These are phyloP conservation scores for Lepidium aucheri DNA, from an alignment of 345 rosid species.

Conservation along the genomic window DNA sequence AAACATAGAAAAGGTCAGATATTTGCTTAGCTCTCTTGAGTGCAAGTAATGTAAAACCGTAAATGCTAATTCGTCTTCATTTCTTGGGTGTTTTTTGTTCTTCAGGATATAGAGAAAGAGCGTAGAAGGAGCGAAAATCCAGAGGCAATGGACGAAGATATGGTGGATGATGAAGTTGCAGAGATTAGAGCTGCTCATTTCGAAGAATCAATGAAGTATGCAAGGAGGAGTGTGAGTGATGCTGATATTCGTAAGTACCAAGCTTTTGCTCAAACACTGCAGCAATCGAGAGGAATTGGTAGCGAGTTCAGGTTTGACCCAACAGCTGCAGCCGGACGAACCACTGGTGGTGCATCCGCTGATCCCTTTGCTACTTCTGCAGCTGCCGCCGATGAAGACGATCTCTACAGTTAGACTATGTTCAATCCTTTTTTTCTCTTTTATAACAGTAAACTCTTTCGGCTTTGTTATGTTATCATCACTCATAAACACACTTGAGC, in stretches of 20 bases:
- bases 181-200: slow-evolving; percentile 85
- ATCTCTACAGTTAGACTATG: slow-evolving; percentile 67
- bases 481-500: neutral
- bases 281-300: slow-evolving; percentile 91
- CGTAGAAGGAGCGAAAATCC: slow-evolving; percentile 75
- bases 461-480: neutral
- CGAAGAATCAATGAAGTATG: slow-evolving; percentile 92
- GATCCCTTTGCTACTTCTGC: slow-evolving; percentile 70
- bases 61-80: neutral
- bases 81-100: neutral
- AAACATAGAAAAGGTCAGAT: slow-evolving; percentile 75
- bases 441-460: neutral
- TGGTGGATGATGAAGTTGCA: slow-evolving; percentile 66
- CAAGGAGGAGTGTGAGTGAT: slow-evolving; percentile 86
- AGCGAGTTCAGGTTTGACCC: slow-evolving; percentile 70
- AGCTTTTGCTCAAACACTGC: slow-evolving; percentile 92
- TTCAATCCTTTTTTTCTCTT: neutral
- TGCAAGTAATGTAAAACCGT: neutral
- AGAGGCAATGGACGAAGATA: slow-evolving; percentile 95
- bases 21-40: neutral
- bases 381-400: slow-evolving; percentile 71
- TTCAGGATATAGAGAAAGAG: slow-evolving; percentile 85
- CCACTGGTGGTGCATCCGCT: slow-evolving; percentile 40
- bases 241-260: slow-evolving; percentile 93
- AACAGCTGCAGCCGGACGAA: slow-evolving; percentile 29